Evolutionary conservation across 179 eudicot genomes (phyloP).

Genomic region (Heliamphora pulchella): DNA sequence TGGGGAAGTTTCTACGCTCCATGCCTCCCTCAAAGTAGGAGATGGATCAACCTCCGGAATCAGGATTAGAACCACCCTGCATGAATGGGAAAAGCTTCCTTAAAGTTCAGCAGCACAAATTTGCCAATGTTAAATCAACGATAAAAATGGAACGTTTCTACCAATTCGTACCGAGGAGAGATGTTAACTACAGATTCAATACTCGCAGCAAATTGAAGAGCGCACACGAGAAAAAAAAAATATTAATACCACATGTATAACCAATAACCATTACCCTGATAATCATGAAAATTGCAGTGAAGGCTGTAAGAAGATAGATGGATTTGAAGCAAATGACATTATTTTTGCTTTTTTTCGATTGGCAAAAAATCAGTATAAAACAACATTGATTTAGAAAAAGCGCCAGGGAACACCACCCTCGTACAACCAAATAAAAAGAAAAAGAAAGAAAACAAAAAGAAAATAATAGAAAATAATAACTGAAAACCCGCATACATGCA

Average conservation of each 20-base stretch:
- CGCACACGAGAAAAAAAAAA: neutral
- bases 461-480: neutral
- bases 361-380: neutral
- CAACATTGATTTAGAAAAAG: neutral
- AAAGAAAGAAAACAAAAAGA: neutral
- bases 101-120: slow-evolving; percentile 1
- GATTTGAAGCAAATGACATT: neutral
- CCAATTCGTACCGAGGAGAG: neutral
- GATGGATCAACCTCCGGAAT: slow-evolving; percentile 4
- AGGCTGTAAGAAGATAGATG: neutral
- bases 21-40: slow-evolving; percentile 15
- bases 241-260: neutral
- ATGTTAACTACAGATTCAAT: neutral
- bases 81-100: neutral
- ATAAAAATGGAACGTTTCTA: slow-evolving; percentile 8
- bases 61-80: slow-evolving; percentile 18
- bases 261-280: neutral
- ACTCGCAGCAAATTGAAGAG: slow-evolving; percentile 6
- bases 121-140: neutral
- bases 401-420: neutral
- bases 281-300: neutral
- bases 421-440: neutral
- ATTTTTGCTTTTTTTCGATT: neutral
- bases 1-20: slow-evolving; percentile 27
- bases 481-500: neutral